These are phyloP conservation scores for Colletotrichum costaricense DNA, from an alignment of 2,329 filamentous ascomycete species.

Conservation along the genomic window DNA sequence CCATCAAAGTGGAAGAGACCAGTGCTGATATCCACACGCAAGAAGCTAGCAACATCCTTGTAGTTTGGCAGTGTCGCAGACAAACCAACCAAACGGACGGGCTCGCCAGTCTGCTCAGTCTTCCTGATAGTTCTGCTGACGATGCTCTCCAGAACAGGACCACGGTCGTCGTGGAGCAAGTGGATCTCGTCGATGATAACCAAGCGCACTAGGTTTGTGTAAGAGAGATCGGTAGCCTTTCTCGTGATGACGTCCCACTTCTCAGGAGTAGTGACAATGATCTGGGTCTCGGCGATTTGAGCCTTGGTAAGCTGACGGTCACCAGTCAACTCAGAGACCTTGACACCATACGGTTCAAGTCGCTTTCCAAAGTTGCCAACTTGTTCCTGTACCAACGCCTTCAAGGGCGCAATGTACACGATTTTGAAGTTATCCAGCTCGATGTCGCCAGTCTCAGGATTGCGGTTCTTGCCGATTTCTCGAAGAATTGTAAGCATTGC, in stretches of 20 bases:
- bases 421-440: slow-evolving; percentile 98
- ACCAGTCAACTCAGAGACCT: slow-evolving; percentile 94
- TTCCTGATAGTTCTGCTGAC: slow-evolving; percentile 93
- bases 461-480: slow-evolving; percentile 95
- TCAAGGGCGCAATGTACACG: slow-evolving; percentile 95
- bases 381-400: slow-evolving; percentile 96
- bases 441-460: slow-evolving; percentile 90
- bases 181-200: slow-evolving; percentile 99
- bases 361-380: slow-evolving; percentile 97
- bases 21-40: slow-evolving; percentile 86
- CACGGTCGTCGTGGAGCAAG: slow-evolving; percentile 95
- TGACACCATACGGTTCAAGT: slow-evolving; percentile 89
- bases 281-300: slow-evolving; percentile 96
- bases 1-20: slow-evolving; percentile 97
- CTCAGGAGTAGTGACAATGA: slow-evolving; percentile 98
- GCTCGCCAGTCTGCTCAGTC: slow-evolving; percentile 93
- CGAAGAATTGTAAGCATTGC: slow-evolving; percentile 97
- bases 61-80: slow-evolving; percentile 98
- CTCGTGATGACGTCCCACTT: slow-evolving; percentile 99
- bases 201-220: slow-evolving; percentile 95
- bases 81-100: slow-evolving; percentile 89
- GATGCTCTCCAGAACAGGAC: slow-evolving; percentile 95
- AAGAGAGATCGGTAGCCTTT: slow-evolving; percentile 96
- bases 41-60: slow-evolving; percentile 92
- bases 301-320: slow-evolving; percentile 98